Conservation (phyloP, 495 filamentous ascomycete species). For the Sporormia fimetaria region DNA sequence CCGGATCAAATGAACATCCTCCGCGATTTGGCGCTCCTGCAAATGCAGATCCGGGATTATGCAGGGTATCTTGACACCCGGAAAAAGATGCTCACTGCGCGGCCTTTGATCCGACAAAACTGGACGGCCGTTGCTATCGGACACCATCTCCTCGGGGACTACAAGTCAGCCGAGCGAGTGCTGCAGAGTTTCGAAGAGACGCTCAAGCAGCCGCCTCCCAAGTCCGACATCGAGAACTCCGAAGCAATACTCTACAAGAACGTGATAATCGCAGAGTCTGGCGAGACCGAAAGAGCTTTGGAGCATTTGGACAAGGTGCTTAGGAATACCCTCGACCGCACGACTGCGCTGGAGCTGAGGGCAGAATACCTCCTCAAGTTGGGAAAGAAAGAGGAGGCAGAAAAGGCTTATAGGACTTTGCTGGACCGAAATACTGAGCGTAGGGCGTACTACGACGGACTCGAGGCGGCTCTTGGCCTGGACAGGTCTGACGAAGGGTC, state of each 20-base stretch:
- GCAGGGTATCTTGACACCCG: constrained; percentile 84
- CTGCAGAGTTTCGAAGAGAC: constrained; percentile 88
- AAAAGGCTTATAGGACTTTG: constrained; percentile 64
- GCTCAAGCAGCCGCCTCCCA: constrained; percentile 60
- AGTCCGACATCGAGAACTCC: constrained; percentile 83
- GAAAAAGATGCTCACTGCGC: constrained; percentile 67
- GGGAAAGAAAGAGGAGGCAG: constrained; percentile 67
- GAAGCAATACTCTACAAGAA: constrained; percentile 96
- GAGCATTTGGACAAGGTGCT: constrained; percentile 71
- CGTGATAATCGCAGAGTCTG: constrained; percentile 76
- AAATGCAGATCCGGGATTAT: constrained; percentile 95
- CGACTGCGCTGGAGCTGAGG: constrained; percentile 79
- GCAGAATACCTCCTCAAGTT: constrained; percentile 77
- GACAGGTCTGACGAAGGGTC: constrained; percentile 47
- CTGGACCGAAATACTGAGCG: constrained; percentile 82
- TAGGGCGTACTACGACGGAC: constrained; percentile 68
- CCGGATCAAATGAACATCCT: constrained; percentile 90
- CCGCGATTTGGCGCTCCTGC: constrained; percentile 81
- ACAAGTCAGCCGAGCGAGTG: constrained; percentile 78
- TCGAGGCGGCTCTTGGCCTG: constrained; percentile 58
- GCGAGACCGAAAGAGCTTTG: constrained; percentile 66
- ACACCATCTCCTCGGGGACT: constrained; percentile 76
- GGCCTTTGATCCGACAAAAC: constrained; percentile 70
- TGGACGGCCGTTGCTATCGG: constrained; percentile 94
- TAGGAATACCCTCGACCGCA: constrained; percentile 69